Evolutionary conservation across 2,329 filamentous ascomycete genomes (phyloP).

Genomic region (Epichloe gansuensis): DNA sequence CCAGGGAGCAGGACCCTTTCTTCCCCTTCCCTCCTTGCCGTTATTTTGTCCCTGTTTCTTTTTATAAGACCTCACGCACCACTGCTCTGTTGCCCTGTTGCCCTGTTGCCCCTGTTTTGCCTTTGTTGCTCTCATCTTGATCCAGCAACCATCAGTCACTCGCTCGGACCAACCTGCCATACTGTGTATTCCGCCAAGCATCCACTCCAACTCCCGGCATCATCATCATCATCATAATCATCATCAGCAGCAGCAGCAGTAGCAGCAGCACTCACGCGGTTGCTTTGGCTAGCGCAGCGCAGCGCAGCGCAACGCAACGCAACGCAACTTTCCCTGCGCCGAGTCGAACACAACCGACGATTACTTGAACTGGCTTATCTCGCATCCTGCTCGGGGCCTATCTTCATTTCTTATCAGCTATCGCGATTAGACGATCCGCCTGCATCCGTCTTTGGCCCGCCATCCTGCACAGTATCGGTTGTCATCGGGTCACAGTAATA

Average conservation of each 20-base stretch:
- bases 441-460: not conserved
- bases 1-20: not conserved
- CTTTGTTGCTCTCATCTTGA: not conserved
- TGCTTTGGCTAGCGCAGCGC: not conserved
- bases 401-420: not conserved
- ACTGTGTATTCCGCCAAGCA: not conserved
- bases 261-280: conserved; percentile 1
- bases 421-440: not conserved
- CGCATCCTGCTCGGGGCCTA: not conserved
- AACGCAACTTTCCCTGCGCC: not conserved
- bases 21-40: not conserved
- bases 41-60: not conserved
- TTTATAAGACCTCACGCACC: conserved; percentile 1
- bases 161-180: not conserved
- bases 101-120: not conserved
- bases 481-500: not conserved
- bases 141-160: not conserved
- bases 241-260: no score
- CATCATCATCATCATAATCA: not conserved
- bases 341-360: not conserved
- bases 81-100: not conserved
- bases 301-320: not conserved
- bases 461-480: not conserved
- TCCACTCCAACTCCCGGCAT: not conserved
- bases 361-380: conserved; percentile 1